phyloP scores from a whole-genome alignment of 2,329 filamentous ascomycete genomes.

The Epicoccum sorghinum region DNA sequence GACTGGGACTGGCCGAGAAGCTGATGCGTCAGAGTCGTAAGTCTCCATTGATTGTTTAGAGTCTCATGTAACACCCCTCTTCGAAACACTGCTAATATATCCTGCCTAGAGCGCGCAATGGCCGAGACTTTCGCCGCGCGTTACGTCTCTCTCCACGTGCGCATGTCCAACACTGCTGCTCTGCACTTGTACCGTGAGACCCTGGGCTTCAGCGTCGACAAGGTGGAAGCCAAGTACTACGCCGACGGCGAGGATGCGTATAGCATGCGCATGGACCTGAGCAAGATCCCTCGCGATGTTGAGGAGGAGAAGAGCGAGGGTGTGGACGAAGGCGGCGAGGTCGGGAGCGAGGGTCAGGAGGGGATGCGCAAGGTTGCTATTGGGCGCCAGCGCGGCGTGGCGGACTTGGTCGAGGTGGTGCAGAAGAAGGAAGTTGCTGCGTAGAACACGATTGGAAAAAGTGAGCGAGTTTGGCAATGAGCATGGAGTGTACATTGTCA shows the following conservation, averaged over 20 bases:
- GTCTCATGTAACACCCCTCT: neutral
- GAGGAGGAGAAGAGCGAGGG: constrained; percentile 53
- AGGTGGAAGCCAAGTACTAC: constrained; percentile 86
- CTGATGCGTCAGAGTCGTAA: constrained; percentile 93
- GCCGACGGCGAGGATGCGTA: constrained; percentile 97
- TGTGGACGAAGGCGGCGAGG: constrained; percentile 49
- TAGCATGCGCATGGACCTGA: constrained; percentile 88
- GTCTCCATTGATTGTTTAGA: too few relatives aligned
- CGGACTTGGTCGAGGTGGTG: constrained; percentile 76
- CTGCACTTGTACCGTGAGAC: constrained; percentile 85
- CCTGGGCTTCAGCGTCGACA: constrained; percentile 36
- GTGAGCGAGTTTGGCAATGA: neutral
- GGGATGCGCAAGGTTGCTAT: constrained; percentile 76
- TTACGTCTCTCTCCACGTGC: constrained; percentile 96
- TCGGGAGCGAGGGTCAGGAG: constrained; percentile 42
- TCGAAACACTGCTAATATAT: neutral
- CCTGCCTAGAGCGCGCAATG: constrained; percentile 81
- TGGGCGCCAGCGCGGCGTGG: constrained; percentile 78
- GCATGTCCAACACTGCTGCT: constrained; percentile 89
- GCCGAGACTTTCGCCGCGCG: constrained; percentile 89
- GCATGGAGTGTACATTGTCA: neutral
- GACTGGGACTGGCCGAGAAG: constrained; percentile 93
- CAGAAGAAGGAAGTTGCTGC: constrained; percentile 66
- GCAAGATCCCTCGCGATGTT: constrained; percentile 58
- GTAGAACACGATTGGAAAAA: neutral